Evolutionary conservation across 2,329 filamentous ascomycete genomes (phyloP).

Genomic region (Ceratocystis huliohia): DNA sequence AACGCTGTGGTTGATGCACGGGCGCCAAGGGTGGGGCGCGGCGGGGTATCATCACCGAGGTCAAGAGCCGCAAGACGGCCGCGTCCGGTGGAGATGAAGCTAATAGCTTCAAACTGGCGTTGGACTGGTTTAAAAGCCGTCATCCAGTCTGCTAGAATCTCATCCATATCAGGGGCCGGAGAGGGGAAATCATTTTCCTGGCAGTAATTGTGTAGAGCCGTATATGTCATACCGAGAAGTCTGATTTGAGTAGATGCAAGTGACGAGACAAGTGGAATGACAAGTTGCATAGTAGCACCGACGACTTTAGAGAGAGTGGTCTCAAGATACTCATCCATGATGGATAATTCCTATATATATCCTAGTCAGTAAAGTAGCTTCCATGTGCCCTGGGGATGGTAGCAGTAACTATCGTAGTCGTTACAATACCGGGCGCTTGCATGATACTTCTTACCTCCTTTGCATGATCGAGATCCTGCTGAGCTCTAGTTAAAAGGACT

Average conservation of each 20-base stretch:
- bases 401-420: not conserved
- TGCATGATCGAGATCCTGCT: constrained; percentile 53
- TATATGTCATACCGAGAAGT: constrained; percentile 67
- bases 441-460: constrained; percentile 40
- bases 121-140: constrained; percentile 49
- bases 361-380: not conserved
- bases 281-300: constrained; percentile 55
- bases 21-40: constrained; percentile 10
- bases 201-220: constrained; percentile 60
- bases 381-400: not conserved
- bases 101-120: constrained; percentile 52
- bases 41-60: constrained; percentile 11
- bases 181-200: constrained; percentile 56
- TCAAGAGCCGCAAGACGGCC: constrained; percentile 35
- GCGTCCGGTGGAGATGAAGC: constrained; percentile 53
- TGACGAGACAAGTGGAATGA: constrained; percentile 55
- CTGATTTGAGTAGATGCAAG: constrained; percentile 68
- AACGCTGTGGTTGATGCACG: constrained; percentile 11
- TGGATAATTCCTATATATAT: constrained; percentile 50
- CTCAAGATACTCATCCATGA: constrained; percentile 61
- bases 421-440: not conserved
- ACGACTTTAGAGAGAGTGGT: constrained; percentile 60
- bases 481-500: constrained; percentile 53
- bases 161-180: constrained; percentile 58
- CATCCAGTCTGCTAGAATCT: constrained; percentile 56